Conservation (phyloP, 2,329 filamentous ascomycete species). For the Neophaeococcomyces mojaviensis region DNA sequence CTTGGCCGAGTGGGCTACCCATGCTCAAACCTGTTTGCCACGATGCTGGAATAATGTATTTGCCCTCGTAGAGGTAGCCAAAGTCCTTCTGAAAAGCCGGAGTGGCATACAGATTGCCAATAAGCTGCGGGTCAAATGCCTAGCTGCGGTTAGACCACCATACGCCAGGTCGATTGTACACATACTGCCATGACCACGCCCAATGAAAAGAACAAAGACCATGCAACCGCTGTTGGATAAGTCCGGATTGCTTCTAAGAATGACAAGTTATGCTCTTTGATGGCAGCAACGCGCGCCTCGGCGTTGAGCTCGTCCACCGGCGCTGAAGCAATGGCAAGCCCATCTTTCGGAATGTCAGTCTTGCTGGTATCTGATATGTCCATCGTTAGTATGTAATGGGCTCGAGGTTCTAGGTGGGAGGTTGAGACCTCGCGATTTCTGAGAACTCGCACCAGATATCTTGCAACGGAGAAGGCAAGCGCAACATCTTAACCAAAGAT, state of each 20-base stretch:
- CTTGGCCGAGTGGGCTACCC: conserved; percentile 41
- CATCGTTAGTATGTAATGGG: no score
- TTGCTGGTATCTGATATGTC: conserved; percentile 26
- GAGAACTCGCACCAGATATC: neutral
- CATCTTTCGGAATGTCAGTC: conserved; percentile 17
- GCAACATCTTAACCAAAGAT: neutral
- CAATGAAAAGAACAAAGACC: conserved; percentile 29
- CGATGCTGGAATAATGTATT: conserved; percentile 42
- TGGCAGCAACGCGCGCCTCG: conserved; percentile 29
- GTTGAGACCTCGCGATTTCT: neutral
- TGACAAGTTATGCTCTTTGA: conserved; percentile 29
- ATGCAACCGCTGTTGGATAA: conserved; percentile 39
- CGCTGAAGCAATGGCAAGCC: conserved; percentile 16
- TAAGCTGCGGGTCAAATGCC: conserved; percentile 55
- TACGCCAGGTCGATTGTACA: no score
- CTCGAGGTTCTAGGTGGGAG: no score
- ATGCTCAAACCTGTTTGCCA: conserved; percentile 57
- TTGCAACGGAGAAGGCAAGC: neutral
- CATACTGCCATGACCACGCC: conserved; percentile 43
- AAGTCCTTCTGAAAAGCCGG: conserved; percentile 53
- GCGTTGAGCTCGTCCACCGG: conserved; percentile 21
- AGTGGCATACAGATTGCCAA: conserved; percentile 55
- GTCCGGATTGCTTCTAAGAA: conserved; percentile 34
- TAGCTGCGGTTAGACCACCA: conserved; percentile 7
- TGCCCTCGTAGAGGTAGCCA: conserved; percentile 41